A percentile compares a stretch with the other conserved stretches of the same genome.
phyloP scores from a whole-genome alignment of 306 rosid genomes.

The Fagus sylvatica region DNA sequence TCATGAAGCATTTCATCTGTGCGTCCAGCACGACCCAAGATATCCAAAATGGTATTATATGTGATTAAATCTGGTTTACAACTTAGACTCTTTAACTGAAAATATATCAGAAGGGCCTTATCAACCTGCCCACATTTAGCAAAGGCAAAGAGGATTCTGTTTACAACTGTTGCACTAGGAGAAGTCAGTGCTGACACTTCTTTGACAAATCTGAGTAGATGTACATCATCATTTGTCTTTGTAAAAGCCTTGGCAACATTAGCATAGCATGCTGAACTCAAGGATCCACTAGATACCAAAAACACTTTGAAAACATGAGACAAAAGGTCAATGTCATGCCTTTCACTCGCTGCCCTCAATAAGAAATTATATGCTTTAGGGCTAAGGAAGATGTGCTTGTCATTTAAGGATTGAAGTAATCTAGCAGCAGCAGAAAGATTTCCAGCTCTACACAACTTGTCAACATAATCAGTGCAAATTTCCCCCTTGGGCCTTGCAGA shows the following conservation, averaged over 20 bases:
- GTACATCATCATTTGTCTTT: conserved; percentile 38
- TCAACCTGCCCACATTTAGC: conserved; percentile 66
- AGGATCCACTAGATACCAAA: conserved; percentile 33
- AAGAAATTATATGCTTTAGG: conserved; percentile 38
- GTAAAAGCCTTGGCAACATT: conserved; percentile 60
- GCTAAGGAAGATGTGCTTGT: conserved; percentile 37
- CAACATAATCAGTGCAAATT: conserved; percentile 30
- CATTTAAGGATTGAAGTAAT: conserved; percentile 44
- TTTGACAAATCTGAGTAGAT: conserved; percentile 44
- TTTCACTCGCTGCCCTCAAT: conserved; percentile 57
- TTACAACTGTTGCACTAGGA: conserved; percentile 51
- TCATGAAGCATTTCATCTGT: conserved; percentile 53
- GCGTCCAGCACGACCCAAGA: conserved; percentile 61
- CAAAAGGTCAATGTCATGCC: conserved; percentile 45
- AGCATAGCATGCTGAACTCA: conserved; percentile 49
- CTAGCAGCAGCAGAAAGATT: conserved; percentile 43
- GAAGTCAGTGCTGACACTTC: conserved; percentile 41
- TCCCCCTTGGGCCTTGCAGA: conserved; percentile 27
- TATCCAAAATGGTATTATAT: conserved; percentile 68
- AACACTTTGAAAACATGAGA: conserved; percentile 57
- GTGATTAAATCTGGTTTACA: conserved; percentile 56
- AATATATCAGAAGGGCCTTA: conserved; percentile 61
- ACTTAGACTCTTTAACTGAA: conserved; percentile 42
- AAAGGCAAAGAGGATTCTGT: conserved; percentile 64
- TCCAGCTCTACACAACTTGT: conserved; percentile 43